Evolutionary conservation across 768 basidiomycete genomes (phyloP), one percentile per base, ranked within the genome.

Genomic region (Cytidiella melzeri): DNA sequence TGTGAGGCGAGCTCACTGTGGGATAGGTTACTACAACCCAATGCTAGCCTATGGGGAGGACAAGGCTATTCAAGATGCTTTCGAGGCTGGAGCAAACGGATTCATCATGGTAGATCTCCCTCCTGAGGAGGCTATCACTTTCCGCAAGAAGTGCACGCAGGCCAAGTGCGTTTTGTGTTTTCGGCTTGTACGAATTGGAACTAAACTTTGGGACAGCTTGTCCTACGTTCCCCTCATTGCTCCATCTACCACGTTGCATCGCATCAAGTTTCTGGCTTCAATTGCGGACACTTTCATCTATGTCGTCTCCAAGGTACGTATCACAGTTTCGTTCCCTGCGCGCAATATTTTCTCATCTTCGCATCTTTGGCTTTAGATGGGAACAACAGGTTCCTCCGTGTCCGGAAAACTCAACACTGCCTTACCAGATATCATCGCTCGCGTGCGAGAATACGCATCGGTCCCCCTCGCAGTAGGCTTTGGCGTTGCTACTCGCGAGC

Each of bases 281-380:
- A 97, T 99, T 57, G 95, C 96, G 15, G 96, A 99, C 66, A 84
- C 86, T 2, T 98, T 99, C 74, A 92, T 99, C 55, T 99, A 99
- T 64, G 83, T 99, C 41, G 94, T 97, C n/a, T 96, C 94, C 42
- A 95, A 92, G 74, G 92, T 88, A 58, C 34, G 68, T 55, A 23
- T 28, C 15, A 19, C 19, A 34, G 30, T 7, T 7, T 41, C 25
- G 11, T n/a, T 30, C 34, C 10, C 27, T 1, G 13, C 6, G 27
- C 25, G 23, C 25, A 6, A n/a, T 20, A 19, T 27, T 34, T 19
- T 38, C 30, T 20, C 19, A 36, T 51, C 45, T 37, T 45, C 24
- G 38, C 28, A 7, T 4, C 38, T 38, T 23, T n/a, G 41, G 19
- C 26, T 41, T n/a, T 36, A 87, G 91, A 99, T 99, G 96, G 96